Evolutionary conservation across 495 filamentous ascomycete species (phyloP).

Genomic region (Chaetomium tenue): DNA sequence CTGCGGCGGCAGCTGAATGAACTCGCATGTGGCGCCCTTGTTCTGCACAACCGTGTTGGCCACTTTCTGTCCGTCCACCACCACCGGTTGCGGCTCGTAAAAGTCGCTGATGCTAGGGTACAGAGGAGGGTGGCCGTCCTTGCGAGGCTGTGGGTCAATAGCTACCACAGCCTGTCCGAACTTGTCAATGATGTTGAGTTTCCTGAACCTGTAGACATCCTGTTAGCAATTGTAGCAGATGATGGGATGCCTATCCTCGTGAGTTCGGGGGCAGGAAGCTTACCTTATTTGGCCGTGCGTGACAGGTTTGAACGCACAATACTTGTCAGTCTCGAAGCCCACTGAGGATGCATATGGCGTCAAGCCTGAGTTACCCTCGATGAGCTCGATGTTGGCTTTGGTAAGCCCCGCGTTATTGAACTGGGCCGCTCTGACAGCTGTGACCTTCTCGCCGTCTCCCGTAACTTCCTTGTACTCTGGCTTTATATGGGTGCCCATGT

Average conservation of each 20-base stretch:
- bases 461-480: too few species aligned
- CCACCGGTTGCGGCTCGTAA: neutral
- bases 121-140: constrained; percentile 29
- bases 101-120: constrained; percentile 31
- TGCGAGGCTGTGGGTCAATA: constrained; percentile 34
- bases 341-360: too few species aligned
- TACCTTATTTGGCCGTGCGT: neutral
- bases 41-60: neutral
- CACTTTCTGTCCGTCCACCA: neutral
- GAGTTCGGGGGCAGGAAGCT: constrained; percentile 34
- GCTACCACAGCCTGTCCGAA: constrained; percentile 49
- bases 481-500: too few species aligned
- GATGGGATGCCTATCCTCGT: too few species aligned
- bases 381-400: too few species aligned
- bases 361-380: too few species aligned
- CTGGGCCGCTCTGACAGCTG: too few species aligned
- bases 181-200: constrained; percentile 55
- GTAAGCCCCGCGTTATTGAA: too few species aligned
- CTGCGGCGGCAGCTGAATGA: constrained; percentile 44
- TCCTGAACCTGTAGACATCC: constrained; percentile 40
- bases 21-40: constrained; percentile 29
- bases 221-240: constrained; percentile 46
- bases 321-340: too few species aligned
- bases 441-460: too few species aligned
- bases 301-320: too few species aligned